Conservation (phyloP, 2,329 filamentous ascomycete species). For the Penicillium capsulatum region DNA sequence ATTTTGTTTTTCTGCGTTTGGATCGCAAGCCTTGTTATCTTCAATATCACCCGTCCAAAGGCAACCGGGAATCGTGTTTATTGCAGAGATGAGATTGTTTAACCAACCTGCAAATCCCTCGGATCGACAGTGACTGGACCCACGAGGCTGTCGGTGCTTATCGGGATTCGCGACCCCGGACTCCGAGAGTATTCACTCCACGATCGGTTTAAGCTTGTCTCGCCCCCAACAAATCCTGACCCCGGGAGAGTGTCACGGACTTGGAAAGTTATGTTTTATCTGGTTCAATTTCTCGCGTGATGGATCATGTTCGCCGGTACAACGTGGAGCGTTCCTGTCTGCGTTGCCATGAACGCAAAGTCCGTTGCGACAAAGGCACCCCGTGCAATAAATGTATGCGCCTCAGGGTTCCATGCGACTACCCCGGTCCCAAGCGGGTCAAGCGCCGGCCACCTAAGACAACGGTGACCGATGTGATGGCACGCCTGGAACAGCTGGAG, state of each 20-base stretch:
- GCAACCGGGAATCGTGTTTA: too few relatives aligned
- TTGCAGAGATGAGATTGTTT: too few relatives aligned
- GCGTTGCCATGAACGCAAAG: conserved; percentile 29
- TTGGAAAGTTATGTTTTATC: too few relatives aligned
- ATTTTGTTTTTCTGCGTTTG: too few relatives aligned
- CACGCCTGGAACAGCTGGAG: conserved; percentile 24
- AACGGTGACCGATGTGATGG: conserved; percentile 17
- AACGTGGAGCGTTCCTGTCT: conserved; percentile 29
- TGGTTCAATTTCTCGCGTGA: too few relatives aligned
- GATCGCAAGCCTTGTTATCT: too few relatives aligned
- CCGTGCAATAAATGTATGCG: conserved; percentile 24
- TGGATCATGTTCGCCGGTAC: conserved; percentile 17
- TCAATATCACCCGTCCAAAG: too few relatives aligned
- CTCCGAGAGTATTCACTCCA: conserved; percentile 1
- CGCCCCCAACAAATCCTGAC: too few relatives aligned
- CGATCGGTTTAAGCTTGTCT: not conserved
- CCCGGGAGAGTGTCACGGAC: too few relatives aligned
- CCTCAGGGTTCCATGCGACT: conserved; percentile 20
- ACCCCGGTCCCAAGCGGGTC: conserved; percentile 20
- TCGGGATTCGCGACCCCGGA: conserved; percentile 4
- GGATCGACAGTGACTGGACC: too few relatives aligned
- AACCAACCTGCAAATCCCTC: too few relatives aligned
- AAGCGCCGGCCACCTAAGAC: conserved; percentile 21
- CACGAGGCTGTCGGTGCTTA: too few relatives aligned
- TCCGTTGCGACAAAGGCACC: conserved; percentile 23